Evolutionary conservation across 176 grass and related monocot genomes (phyloP).

Genomic region (Puya raimondii): DNA sequence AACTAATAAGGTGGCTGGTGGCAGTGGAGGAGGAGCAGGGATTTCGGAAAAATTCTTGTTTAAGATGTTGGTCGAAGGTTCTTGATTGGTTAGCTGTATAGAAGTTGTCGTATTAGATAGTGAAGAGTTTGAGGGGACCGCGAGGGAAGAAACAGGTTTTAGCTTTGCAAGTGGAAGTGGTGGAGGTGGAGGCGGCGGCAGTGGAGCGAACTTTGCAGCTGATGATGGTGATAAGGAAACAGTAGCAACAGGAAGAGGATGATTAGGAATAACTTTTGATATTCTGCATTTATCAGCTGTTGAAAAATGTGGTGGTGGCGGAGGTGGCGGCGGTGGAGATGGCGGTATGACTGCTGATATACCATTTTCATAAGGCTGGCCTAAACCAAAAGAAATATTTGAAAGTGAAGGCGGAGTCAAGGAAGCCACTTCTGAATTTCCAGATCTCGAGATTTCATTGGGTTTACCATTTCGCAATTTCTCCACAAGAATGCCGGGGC

Average conservation of each 20-base stretch:
- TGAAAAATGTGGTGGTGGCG: neutral
- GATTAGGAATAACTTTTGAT: neutral
- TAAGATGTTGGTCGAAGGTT: slow-evolving; percentile 9
- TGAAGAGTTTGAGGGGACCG: slow-evolving; percentile 5
- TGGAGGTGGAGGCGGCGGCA: slow-evolving; percentile 8
- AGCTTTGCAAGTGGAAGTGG: slow-evolving; percentile 3
- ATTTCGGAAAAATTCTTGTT: slow-evolving; percentile 23
- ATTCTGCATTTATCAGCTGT: slow-evolving; percentile 25
- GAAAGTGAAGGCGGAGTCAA: slow-evolving; percentile 20
- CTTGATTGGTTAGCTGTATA: slow-evolving; percentile 6
- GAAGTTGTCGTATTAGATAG: slow-evolving; percentile 27
- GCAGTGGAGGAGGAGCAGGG: slow-evolving; percentile 39
- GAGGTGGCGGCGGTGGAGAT: slow-evolving; percentile 1
- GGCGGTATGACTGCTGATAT: slow-evolving; percentile 1
- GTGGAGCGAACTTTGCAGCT: slow-evolving; percentile 11
- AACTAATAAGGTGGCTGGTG: slow-evolving; percentile 24
- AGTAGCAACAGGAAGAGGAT: neutral
- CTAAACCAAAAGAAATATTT: slow-evolving; percentile 2
- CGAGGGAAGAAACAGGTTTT: slow-evolving; percentile 2
- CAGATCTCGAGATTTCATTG: slow-evolving; percentile 20
- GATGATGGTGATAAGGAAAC: slow-evolving; percentile 22
- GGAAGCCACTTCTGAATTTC: slow-evolving; percentile 13
- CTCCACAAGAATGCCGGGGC: neutral
- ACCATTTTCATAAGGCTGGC: neutral
- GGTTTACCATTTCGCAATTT: slow-evolving; percentile 29